phyloP scores from a whole-genome alignment of 2,329 filamentous ascomycete genomes.

The Nemania diffusa region DNA sequence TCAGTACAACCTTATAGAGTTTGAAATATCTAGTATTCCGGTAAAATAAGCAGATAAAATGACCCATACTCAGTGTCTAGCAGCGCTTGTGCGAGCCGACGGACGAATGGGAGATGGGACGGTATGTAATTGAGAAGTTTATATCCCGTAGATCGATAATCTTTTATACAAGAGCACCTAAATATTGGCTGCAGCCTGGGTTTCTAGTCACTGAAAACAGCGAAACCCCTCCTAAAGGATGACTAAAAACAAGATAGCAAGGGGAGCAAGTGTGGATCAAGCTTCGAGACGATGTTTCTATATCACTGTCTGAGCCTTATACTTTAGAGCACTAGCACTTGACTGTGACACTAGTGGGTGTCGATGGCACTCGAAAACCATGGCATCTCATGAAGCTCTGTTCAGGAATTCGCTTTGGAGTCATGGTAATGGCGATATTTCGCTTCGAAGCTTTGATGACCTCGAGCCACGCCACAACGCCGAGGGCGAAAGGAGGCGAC shows the following conservation, averaged over 20 bases:
- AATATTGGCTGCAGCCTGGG: too few species aligned
- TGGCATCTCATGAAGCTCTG: conserved; percentile 38
- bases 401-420: conserved; percentile 43
- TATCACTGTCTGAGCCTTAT: neutral
- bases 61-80: too few species aligned
- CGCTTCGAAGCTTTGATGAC: conserved; percentile 38
- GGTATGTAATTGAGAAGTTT: neutral
- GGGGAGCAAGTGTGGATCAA: neutral
- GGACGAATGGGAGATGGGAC: neutral
- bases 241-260: neutral
- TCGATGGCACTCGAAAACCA: conserved; percentile 5
- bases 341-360: neutral
- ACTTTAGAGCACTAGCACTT: neutral
- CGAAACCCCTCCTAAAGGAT: neutral
- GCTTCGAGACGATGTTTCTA: neutral
- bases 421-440: conserved; percentile 34
- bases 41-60: too few species aligned
- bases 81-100: neutral
- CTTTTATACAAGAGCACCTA: neutral
- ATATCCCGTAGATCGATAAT: neutral
- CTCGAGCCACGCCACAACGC: conserved; percentile 16
- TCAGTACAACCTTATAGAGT: too few species aligned
- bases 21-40: too few species aligned
- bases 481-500: neutral
- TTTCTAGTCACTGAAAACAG: neutral